Evolutionary conservation across 2,329 filamentous ascomycete genomes (phyloP).

Genomic region (Talaromyces sp.): DNA sequence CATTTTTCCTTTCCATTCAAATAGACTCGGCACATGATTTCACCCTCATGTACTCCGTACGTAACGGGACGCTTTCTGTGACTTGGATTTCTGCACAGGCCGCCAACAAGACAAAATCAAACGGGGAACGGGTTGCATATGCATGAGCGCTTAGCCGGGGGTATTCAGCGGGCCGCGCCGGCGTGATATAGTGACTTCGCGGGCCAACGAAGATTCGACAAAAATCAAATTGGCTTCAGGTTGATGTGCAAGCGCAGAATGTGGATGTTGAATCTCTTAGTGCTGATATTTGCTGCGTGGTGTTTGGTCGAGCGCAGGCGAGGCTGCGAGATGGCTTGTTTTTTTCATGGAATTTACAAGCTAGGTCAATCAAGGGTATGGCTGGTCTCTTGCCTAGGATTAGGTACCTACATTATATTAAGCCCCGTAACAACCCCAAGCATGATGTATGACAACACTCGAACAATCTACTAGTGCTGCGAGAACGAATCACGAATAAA

Average conservation of each 20-base stretch:
- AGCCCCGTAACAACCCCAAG: background rate
- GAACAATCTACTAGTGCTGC: background rate
- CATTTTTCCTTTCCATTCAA: background rate
- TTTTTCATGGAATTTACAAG: background rate
- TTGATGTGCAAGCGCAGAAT: conserved; percentile 3
- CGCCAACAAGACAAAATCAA: conserved; percentile 2
- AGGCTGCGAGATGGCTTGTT: background rate
- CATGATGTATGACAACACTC: background rate
- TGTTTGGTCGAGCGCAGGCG: background rate
- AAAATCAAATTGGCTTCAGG: background rate
- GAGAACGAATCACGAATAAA: background rate
- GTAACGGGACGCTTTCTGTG: background rate
- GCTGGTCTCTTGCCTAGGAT: background rate
- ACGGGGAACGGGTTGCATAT: conserved; percentile 7
- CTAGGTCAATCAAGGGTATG: background rate
- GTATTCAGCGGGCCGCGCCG: conserved; percentile 8
- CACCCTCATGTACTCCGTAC: background rate
- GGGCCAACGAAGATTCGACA: background rate
- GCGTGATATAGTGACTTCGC: conserved; percentile 6
- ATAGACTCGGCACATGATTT: background rate
- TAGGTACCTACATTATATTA: background rate
- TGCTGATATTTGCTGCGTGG: background rate
- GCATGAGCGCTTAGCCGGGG: conserved; percentile 6
- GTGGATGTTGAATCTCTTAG: background rate
- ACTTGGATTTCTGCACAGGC: background rate